Percentiles rank a stretch among this genome's conserved stretches.
These are phyloP conservation scores for Nicotiana attenuata DNA, from an alignment of 257 asterid genomes.

Conservation along the genomic window DNA sequence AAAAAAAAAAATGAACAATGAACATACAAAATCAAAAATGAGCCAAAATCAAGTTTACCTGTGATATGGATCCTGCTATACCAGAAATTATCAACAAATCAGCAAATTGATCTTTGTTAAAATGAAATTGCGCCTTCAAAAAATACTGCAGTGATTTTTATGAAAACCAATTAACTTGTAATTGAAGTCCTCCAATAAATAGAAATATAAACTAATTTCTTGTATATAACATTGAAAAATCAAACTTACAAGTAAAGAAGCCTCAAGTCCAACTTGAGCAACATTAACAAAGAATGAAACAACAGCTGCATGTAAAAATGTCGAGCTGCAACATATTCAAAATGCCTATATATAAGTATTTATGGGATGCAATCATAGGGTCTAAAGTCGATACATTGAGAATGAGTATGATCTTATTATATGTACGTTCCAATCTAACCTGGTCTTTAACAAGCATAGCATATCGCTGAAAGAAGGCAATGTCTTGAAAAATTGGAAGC, in stretches of 20 bases:
- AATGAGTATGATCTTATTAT: no score
- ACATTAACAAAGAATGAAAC: constrained; percentile 63
- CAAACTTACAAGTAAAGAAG: constrained; percentile 58
- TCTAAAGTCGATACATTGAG: no score
- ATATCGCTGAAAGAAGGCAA: constrained; percentile 58
- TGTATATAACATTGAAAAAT: background rate
- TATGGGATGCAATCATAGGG: background rate
- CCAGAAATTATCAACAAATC: constrained; percentile 82
- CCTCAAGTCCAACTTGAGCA: constrained; percentile 66
- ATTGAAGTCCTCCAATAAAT: background rate
- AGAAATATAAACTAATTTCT: background rate
- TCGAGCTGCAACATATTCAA: constrained; percentile 44
- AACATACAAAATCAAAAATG: background rate
- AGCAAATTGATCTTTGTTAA: constrained; percentile 83
- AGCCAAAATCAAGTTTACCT: constrained; percentile 33
- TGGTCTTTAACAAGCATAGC: constrained; percentile 54
- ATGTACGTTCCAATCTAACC: constrained; percentile 24
- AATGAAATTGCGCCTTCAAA: constrained; percentile 88
- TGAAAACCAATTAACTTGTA: background rate
- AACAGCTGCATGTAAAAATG: constrained; percentile 72
- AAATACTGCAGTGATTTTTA: constrained; percentile 45
- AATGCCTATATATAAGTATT: background rate
- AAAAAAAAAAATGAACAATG: background rate
- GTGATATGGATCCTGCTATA: constrained; percentile 72
- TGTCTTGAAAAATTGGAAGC: constrained; percentile 38